These are phyloP conservation scores for Pyrenophora seminiperda DNA, from an alignment of 2,329 filamentous ascomycete genomes.

Conservation along the genomic window DNA sequence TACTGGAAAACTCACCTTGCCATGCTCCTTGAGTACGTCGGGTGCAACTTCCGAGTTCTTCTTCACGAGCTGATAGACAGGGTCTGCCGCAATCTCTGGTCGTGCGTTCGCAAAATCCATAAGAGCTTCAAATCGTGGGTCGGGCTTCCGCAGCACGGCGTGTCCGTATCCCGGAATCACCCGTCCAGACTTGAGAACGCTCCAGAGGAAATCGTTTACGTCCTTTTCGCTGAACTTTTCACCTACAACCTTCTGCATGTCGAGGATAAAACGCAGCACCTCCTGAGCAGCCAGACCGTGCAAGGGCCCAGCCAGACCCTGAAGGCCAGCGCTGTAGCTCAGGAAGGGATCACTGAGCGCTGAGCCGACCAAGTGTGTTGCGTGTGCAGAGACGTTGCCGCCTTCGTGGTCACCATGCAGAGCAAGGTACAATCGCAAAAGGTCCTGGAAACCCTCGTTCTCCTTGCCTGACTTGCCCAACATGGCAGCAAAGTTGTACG, in stretches of 20 bases:
- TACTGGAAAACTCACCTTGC: slow-evolving; percentile 63
- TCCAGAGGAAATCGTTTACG: slow-evolving; percentile 89
- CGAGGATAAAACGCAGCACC: slow-evolving; percentile 92
- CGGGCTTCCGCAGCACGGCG: slow-evolving; percentile 93
- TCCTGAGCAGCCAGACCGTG: slow-evolving; percentile 95
- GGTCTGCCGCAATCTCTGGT: slow-evolving; percentile 82
- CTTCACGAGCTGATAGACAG: slow-evolving; percentile 92
- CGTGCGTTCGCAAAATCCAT: slow-evolving; percentile 92
- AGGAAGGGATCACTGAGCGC: slow-evolving; percentile 94
- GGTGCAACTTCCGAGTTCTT: slow-evolving; percentile 92
- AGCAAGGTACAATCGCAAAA: slow-evolving; percentile 90
- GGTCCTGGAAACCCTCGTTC: slow-evolving; percentile 93
- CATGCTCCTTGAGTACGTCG: slow-evolving; percentile 87
- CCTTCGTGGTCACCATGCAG: slow-evolving; percentile 98
- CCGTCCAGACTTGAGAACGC: slow-evolving; percentile 87
- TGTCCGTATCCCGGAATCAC: slow-evolving; percentile 96
- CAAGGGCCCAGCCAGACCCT: slow-evolving; percentile 91
- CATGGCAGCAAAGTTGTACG: slow-evolving; percentile 98
- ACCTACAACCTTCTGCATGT: slow-evolving; percentile 91
- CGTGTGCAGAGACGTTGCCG: slow-evolving; percentile 94
- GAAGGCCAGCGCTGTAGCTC: slow-evolving; percentile 92
- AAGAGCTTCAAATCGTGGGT: slow-evolving; percentile 92
- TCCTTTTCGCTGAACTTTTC: slow-evolving; percentile 77
- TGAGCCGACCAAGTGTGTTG: slow-evolving; percentile 93
- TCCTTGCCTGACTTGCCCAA: slow-evolving; percentile 86